Conservation (phyloP, 148 eudicot species). For the Hydrangea macrophylla region DNA sequence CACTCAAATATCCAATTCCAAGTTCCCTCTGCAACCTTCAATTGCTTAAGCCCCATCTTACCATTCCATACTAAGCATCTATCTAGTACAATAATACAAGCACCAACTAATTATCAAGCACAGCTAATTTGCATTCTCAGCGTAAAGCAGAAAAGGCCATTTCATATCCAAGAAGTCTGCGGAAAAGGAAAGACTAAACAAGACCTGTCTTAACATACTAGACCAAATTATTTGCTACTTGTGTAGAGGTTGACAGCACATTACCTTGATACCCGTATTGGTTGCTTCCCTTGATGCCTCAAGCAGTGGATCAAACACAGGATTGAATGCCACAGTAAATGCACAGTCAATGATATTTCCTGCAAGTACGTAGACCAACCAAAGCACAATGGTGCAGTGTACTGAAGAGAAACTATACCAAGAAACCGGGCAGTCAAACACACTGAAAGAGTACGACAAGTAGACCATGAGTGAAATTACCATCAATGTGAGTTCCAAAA, state of each 20-base stretch:
- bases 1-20: no score
- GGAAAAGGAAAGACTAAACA: no score
- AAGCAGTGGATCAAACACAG: constrained; percentile 88
- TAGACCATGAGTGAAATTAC: constrained; percentile 28
- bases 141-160: not conserved
- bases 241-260: not conserved
- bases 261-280: constrained; percentile 88
- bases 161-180: not conserved
- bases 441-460: not conserved
- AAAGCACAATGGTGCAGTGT: not conserved
- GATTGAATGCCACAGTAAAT: constrained; percentile 95
- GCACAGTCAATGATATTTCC: constrained; percentile 95
- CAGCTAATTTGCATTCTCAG: not conserved
- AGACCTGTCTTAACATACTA: no score
- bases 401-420: not conserved
- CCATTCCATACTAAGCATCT: not conserved
- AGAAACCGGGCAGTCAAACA: not conserved
- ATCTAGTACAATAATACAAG: not conserved
- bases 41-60: not conserved
- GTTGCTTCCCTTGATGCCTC: constrained; percentile 98
- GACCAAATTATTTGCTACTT: no score
- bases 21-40: not conserved
- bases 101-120: not conserved
- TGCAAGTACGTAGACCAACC: constrained; percentile 30
- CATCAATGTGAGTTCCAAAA: constrained; percentile 98